Base-by-base conservation (phyloP, 208 protist genomes). In the Crithidia fasciculata region DNA sequence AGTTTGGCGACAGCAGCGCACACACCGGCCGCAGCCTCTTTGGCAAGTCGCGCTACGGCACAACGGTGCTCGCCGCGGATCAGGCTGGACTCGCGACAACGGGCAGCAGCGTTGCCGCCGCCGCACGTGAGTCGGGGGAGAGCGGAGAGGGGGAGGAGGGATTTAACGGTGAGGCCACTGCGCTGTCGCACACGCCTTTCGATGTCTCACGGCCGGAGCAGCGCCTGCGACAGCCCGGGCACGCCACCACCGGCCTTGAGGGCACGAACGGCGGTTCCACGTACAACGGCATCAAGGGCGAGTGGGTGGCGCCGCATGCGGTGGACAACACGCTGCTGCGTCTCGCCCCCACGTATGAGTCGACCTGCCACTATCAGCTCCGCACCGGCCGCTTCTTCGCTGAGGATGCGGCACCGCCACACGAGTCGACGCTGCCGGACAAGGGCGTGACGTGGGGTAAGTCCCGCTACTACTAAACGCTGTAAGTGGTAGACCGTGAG, bases 311-410 rank as follows among this genome's bases (percentile, higher is more conserved):
- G 28, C 91, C 91, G 19, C 80, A 73, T 7, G 79, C 63, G 44
- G 80, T 90, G 56, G 88, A 92, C 64, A 87, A 86, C 67, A 95
- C 90, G 9, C 80, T 90, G 67, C 77, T 95, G 56, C 90, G 90
- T 5, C 74, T 92, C 5, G 81, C 76, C 5, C 87, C 82, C 5
- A 82, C 72, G 18, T 95, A 92, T 58, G 90, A 95, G 69, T 93
- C 88, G 40, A 95, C 84, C 19, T 90, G 80, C 69, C 90, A 95
- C 72, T 87, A 95, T 78, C 79, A 88, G 15, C 80, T 91, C 8
- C 90, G 90, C 49, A 95, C 90, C 2, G 90, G 90, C 7, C 83
- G 68, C 13, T 85, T 85, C 77, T 95, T 91, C 60, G 90, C 79
- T 13, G 86, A 90, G 37, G 90, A 93, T 54, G 59, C 82, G 69